phyloP scores from a whole-genome alignment of 192 early-diverging fungal species.

The Umbelopsis vinacea region DNA sequence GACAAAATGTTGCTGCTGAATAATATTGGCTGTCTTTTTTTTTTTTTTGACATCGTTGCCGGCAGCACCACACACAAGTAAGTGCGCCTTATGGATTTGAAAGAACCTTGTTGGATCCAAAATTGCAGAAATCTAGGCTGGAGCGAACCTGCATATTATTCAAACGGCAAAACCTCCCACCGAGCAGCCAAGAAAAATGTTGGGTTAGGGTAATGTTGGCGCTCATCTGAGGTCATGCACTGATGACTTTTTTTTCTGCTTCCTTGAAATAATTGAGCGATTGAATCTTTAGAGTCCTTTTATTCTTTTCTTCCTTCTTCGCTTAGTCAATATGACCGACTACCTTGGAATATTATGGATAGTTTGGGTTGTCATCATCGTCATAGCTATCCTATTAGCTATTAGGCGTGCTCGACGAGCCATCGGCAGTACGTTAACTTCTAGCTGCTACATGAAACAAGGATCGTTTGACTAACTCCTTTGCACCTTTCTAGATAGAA shows the following conservation, averaged over 20 bases:
- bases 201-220: background rate
- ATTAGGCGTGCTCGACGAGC: conserved; percentile 11
- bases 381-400: background rate
- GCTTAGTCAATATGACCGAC: background rate
- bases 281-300: background rate
- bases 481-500: background rate
- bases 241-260: background rate
- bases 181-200: background rate
- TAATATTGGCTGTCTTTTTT: too few species aligned
- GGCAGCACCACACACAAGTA: too few species aligned
- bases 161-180: background rate
- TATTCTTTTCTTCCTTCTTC: background rate
- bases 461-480: background rate
- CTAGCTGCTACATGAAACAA: background rate
- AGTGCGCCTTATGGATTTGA: too few species aligned
- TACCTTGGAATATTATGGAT: conserved; percentile 8
- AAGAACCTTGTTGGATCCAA: too few species aligned
- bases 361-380: background rate
- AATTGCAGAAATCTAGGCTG: too few species aligned
- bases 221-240: background rate
- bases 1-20: too few species aligned
- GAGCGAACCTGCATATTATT: too few species aligned
- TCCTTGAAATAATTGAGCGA: background rate
- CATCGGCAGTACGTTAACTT: background rate
- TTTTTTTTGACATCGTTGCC: too few species aligned